Evolutionary conservation across 768 basidiomycete genomes (phyloP).

Genomic region (Lactarius akahatsu): DNA sequence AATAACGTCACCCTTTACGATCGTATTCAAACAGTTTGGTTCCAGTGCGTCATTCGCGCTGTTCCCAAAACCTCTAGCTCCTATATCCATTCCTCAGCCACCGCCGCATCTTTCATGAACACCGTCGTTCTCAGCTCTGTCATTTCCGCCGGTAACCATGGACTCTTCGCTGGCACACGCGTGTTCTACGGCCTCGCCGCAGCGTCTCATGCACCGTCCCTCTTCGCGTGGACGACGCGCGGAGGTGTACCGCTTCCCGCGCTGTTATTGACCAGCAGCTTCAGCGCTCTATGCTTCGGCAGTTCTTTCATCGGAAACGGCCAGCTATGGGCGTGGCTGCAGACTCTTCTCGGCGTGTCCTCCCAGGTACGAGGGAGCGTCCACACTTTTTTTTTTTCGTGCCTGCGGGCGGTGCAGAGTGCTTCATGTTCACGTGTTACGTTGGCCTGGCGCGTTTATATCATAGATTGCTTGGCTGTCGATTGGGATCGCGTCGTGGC

Average conservation of each 20-base stretch:
- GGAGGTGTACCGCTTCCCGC: constrained; percentile 72
- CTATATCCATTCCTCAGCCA: constrained; percentile 40
- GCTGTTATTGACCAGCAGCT: constrained; percentile 67
- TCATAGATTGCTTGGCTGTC: constrained; percentile 82
- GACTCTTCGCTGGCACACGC: constrained; percentile 80
- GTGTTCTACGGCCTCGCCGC: constrained; percentile 74
- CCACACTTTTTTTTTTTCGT: too few species aligned
- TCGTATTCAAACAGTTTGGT: constrained; percentile 74
- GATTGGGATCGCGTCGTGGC: constrained; percentile 80
- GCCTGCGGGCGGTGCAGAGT: too few species aligned
- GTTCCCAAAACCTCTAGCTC: not conserved
- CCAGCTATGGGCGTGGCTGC: constrained; percentile 77
- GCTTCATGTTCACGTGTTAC: not conserved
- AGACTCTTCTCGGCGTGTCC: constrained; percentile 85
- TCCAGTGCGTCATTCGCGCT: constrained; percentile 49
- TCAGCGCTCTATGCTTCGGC: constrained; percentile 73
- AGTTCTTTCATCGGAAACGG: constrained; percentile 78
- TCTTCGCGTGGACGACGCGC: constrained; percentile 67
- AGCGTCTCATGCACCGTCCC: constrained; percentile 61
- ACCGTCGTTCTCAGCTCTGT: constrained; percentile 81
- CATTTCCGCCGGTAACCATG: constrained; percentile 83
- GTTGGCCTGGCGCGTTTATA: not conserved
- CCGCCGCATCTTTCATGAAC: constrained; percentile 83
- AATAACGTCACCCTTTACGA: constrained; percentile 85
- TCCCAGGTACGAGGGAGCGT: constrained; percentile 56